Base-by-base conservation (phyloP, 257 asterid genomes). In the Fraxinus excelsior region DNA sequence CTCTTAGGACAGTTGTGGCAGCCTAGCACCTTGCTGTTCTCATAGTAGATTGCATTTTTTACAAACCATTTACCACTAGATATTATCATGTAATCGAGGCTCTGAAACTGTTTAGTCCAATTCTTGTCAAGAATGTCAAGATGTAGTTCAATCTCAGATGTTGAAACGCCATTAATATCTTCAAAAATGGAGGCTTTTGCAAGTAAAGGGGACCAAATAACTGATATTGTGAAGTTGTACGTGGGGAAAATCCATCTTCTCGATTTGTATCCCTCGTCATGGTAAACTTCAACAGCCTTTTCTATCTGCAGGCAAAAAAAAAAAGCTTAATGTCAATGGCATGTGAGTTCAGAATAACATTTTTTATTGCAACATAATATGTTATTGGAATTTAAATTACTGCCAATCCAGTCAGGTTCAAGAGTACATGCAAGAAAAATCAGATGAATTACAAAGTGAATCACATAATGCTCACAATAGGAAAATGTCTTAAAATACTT, bases 161-260 rank as follows among this genome's bases (percentile, higher is more conserved):
- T 77, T 6, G 96, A 86, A 64, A 93, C 90, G 5, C 97, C 98
- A 4, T 93, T 80, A 2, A 67, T 23, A 53, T 93, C 96, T 84
- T 91, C 97, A 13, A 84, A 83, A 72, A 89, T 88, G 72, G 82
- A 86, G 6, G 97, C 97, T 66, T 88, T 16, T 10, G 97, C 90
- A 31, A 93, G 90, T 64, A 91, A 84, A 29, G 98, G 98, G 34
- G 97, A 86, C 98, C 98, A 93, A 44, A 93, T 42, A 67, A 82
- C 88, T 6, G 96, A 93, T 11, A 93, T 29, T 0, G 91, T 90
- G 51, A 93, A 86, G 82, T 90, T 93, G 92, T 82, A 77, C 7
- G 76, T 74, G 0, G 94, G 96, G 82, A 93, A 91, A 68, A 84
- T 23, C 98, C 98, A 93, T 82, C 85, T 91, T 72, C 88, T 84